Base-by-base conservation (phyloP, 1,284 basidiomycete species). In the Crepidotus sp. region DNA sequence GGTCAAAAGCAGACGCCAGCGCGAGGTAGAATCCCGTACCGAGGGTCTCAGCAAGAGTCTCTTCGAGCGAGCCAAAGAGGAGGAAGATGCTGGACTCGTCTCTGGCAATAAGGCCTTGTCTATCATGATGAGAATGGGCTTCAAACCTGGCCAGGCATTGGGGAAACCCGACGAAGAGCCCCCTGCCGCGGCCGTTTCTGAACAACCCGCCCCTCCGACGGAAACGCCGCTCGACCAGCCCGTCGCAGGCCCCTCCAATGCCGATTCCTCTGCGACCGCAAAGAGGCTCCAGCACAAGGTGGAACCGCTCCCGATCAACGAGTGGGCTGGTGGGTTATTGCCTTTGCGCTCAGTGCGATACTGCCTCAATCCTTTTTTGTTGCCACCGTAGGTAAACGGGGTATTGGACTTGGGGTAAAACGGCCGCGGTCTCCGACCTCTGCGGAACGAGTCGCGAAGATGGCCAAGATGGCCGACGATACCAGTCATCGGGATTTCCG, bases 81-180 rank as follows among this genome's bases (percentile, higher is more conserved):
- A 83, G 44, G 70, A 73, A 49, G 68, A 67, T 25, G 65, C 64
- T 45, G 71, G 62, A 6, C 50, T 67, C 10, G 56, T 59, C 25
- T 60, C 65, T 25, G 63, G 63, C 37, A 87, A 74, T 64, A 90
- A 87, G 60, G 85, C 86, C 3, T 67, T 89, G 44, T 73, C 74
- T 8, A 88, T 90, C 69, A 90, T 90, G 86, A 77, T 85, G 72
- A 88, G 83, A 66, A 89, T 89, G 86, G 87, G 87, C 2, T 89
- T 87, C 65, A 81, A 82, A 64, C 77, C 83, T 2, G 87, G 87
- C 10, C 76, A 86, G 59, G 67, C 83, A 2, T 69, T 90, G 27
- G 87, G 87, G 4, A 69, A 61, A 54, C 54, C 58, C 15, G 58
- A 63, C 7, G 58, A 62, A 6, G 50, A 49, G 34, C 44, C 42